Percentiles rank a stretch among this genome's conserved stretches.
phyloP scores from a whole-genome alignment of 768 basidiomycete species.

The Ephemerocybe angulata region DNA sequence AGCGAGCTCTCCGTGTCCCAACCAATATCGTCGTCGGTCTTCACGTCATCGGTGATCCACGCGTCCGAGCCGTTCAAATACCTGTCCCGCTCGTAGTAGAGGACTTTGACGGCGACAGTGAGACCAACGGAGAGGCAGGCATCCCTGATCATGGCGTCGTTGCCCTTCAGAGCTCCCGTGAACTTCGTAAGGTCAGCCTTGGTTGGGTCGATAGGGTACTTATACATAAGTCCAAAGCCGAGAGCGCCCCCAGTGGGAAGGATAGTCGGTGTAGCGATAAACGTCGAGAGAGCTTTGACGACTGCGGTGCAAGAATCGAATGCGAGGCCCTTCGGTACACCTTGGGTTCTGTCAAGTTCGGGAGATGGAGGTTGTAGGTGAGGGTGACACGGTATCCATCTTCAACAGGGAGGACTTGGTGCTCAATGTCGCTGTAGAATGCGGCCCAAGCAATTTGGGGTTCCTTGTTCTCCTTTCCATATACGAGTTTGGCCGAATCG shows the following conservation, averaged over 20 bases:
- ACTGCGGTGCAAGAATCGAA: constrained; percentile 5
- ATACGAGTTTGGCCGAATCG: constrained; percentile 7
- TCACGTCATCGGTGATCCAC: background rate
- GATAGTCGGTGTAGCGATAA: constrained; percentile 23
- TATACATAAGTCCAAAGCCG: constrained; percentile 32
- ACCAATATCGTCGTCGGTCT: background rate
- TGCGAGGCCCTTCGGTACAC: background rate
- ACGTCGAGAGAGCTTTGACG: constrained; percentile 17
- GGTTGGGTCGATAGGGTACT: constrained; percentile 26
- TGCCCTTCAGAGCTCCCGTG: constrained; percentile 25
- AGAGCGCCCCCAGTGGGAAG: constrained; percentile 31
- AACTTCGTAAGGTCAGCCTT: constrained; percentile 12
- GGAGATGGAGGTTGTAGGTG: constrained; percentile 38
- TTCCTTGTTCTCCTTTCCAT: background rate
- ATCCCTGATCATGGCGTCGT: constrained; percentile 22
- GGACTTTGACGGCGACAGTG: constrained; percentile 16
- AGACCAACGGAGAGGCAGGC: constrained; percentile 17
- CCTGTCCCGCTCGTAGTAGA: constrained; percentile 13
- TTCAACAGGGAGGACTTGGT: constrained; percentile 33
- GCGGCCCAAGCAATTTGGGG: constrained; percentile 32
- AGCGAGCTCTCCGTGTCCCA: background rate
- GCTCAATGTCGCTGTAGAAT: constrained; percentile 39
- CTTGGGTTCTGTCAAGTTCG: constrained; percentile 9
- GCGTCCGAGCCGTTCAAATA: background rate
- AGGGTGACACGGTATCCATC: constrained; percentile 39